These are phyloP conservation scores for Cryphonectria japonica DNA, from an alignment of 2,329 filamentous ascomycete genomes.

Conservation along the genomic window DNA sequence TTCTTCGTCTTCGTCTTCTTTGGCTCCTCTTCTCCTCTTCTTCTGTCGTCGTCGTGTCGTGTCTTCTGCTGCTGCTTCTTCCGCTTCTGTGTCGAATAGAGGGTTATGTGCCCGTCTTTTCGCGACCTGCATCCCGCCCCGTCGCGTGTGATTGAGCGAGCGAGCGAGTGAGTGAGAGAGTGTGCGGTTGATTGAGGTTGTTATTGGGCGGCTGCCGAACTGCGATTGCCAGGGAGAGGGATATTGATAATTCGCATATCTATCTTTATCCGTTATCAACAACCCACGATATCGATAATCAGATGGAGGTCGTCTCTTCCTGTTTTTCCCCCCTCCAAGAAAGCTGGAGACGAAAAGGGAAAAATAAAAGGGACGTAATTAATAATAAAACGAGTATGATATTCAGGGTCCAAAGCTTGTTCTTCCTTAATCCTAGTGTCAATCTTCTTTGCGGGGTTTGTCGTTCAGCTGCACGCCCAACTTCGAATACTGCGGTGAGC, in stretches of 20 bases:
- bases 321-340: no score
- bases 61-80: not conserved
- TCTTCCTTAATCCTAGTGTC: no score
- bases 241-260: not conserved
- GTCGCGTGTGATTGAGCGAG: not conserved
- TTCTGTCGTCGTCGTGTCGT: not conserved
- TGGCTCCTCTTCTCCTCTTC: not conserved
- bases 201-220: not conserved
- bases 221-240: not conserved
- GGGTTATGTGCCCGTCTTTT: not conserved
- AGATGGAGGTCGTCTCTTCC: not conserved
- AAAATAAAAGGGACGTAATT: no score
- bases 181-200: not conserved
- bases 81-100: not conserved
- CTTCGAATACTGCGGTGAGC: no score
- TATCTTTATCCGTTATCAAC: slow-evolving; percentile 1
- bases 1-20: not conserved
- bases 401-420: no score
- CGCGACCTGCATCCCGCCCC: not conserved
- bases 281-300: not conserved
- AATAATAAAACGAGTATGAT: no score
- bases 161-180: not conserved
- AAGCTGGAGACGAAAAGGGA: no score
- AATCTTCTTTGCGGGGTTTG: no score
- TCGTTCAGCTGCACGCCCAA: no score